Evolutionary conservation across 495 filamentous ascomycete genomes (phyloP), one percentile per base, ranked within the genome.

Genomic region (Trichoderma parareesei): DNA sequence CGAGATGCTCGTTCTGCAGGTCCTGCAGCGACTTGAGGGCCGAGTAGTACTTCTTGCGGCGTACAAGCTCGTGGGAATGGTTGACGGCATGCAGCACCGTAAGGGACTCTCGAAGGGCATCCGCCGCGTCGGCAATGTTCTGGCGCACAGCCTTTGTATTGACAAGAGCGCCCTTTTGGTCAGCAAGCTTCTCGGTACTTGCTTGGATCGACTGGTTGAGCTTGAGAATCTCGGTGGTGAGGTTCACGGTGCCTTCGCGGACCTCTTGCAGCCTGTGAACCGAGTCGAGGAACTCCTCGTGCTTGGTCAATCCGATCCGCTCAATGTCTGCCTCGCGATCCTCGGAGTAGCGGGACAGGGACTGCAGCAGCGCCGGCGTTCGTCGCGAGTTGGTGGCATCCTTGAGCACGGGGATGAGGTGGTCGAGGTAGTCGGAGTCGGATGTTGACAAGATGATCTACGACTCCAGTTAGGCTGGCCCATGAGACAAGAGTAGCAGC

Each of bases 21-120:
- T 99, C 94, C 72, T 98, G 95, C 38, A 98, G 79, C 7, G 94
- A 92, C 64, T 95, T 90, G 57, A 99, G 81, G 33, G 94, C 95
- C 20, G 87, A 91, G 74, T 99, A 98, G 71, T 98, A 94, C 67
- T 92, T 94, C 76, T 97, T 97, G 73, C 88, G 92, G 20, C 83
- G 84, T 38, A 98, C 79, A 53, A 99, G 76, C 59, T 98, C 95
- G 71, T 96, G 90, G 33, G 96, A 92, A 67, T 96, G 90, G 70
- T 99, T 99, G 64, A 96, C 92, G 14, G 96, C 84, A 60, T 92
- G 88, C 35, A 99, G 72, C 33, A 99, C 93, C 72, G 95, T 93
- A 61, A 97, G 77, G 66, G 93, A 98, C 70, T 94, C 90, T 69
- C 89, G 89, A 63, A 99, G 82, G 1, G 92, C 93, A 73, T 90